Evolutionary conservation across 106 monocot species (phyloP), one percentile per base, ranked within the genome.

Genomic region (Dioscorea alata): DNA sequence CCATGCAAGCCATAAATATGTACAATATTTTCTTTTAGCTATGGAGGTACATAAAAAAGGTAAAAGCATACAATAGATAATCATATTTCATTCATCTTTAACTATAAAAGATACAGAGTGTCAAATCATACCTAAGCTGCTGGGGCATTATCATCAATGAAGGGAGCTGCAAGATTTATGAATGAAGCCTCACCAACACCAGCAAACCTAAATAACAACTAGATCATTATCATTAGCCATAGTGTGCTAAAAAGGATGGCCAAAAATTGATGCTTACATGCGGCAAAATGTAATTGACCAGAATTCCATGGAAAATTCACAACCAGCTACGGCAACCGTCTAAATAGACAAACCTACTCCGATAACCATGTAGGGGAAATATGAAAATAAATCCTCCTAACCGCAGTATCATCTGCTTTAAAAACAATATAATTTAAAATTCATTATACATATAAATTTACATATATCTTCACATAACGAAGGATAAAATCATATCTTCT

Each of bases 181-280:
- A 97, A 97, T 69, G 96, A 97, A 71, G 96, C 96, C 71, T 97
- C 96, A 69, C 96, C 96, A 73, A 97, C 96, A 74, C 96, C 96
- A 69, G 92, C 96, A 61, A 97, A 76, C 96, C 96, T 97, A 66
- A 73, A 80, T 60, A 70, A 35, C 22, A 61, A 31, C 8, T 56
- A 66, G 61, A 33, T 54, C 19, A 21, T 15, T 57, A 0, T 13
- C 59, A 20, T 59, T 59, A 59, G 6, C n/a, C 16, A 56, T 56
- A 19, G 19, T 18, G 19, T 18, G 13, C 4, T 56, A 16, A 56
- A 56, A 56, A 15, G 18, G 54, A 5, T 56, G 59, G 15, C 21
- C 42, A 4, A 33, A 56, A 16, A 31, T 28, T 23, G 65, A 34
- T 6, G 74, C 91, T 86, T 79, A 97, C 96, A 97, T 97, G 62